Evolutionary conservation across 208 protist species (phyloP).

Genomic region (Phytomonas francai): DNA sequence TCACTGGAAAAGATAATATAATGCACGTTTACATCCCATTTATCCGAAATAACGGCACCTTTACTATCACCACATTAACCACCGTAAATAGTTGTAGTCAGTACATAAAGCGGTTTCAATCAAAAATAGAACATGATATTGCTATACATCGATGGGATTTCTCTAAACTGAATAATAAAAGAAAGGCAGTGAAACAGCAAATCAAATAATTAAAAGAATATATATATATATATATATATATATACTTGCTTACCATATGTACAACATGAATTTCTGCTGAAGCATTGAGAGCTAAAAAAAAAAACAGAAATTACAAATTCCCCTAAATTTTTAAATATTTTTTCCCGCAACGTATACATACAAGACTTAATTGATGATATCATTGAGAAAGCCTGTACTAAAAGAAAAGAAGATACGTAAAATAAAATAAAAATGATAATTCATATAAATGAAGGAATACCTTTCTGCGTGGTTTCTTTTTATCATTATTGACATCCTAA

Average conservation of each 20-base stretch:
- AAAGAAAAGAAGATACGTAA: background rate
- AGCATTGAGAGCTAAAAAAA: background rate
- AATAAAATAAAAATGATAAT: background rate
- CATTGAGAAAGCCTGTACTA: background rate
- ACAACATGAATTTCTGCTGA: background rate
- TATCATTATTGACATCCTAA: background rate
- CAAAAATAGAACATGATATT: background rate
- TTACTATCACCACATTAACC: background rate
- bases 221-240: background rate
- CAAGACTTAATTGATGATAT: background rate
- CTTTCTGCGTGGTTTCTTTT: background rate
- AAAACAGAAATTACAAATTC: background rate
- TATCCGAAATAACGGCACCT: background rate
- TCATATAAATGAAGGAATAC: background rate
- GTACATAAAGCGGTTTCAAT: background rate
- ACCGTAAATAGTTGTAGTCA: background rate
- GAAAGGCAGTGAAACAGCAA: background rate
- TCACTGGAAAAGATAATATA: conserved; percentile 7
- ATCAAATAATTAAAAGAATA: background rate
- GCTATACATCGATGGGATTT: background rate
- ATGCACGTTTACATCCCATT: background rate
- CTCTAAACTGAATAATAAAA: background rate
- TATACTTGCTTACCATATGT: background rate
- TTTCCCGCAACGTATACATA: background rate
- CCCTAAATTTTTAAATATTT: background rate